A percentile compares a stretch with the other conserved stretches of the same genome.
Evolutionary conservation across 257 asterid species (phyloP).

Genomic region (Ligustrum vulgare): DNA sequence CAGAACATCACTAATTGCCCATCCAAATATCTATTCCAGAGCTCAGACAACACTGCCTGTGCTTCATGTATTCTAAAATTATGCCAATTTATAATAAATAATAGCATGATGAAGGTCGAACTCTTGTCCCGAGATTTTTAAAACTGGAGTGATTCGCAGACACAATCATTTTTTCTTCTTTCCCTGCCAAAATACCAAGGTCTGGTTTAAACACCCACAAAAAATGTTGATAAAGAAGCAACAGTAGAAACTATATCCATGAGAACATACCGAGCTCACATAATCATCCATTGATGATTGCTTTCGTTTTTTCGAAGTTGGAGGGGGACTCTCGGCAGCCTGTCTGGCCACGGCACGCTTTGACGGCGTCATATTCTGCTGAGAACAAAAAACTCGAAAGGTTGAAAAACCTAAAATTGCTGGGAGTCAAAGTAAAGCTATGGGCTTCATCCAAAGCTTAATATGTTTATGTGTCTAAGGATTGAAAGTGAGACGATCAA

Average conservation of each 20-base stretch:
- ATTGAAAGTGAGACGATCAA: background rate
- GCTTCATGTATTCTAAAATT: background rate
- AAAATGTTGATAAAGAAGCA: background rate
- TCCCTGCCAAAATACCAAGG: conserved; percentile 45
- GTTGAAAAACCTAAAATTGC: background rate
- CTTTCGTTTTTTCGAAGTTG: conserved; percentile 64
- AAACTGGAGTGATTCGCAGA: background rate
- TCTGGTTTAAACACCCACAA: background rate
- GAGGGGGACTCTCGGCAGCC: conserved; percentile 79
- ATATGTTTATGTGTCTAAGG: background rate
- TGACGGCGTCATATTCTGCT: conserved; percentile 66
- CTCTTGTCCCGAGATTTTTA: background rate
- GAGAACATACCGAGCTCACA: conserved; percentile 60
- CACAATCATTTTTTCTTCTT: conserved; percentile 55
- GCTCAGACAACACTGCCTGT: background rate
- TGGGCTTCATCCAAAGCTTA: background rate
- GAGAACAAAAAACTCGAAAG: background rate
- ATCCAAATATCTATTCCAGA: background rate
- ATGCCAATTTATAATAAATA: background rate
- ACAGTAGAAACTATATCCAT: background rate
- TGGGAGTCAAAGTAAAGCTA: background rate
- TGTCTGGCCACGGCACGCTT: conserved; percentile 76
- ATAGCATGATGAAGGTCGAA: background rate
- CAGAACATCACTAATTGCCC: background rate
- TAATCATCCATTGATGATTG: conserved; percentile 77